Base-by-base conservation (phyloP, 2,329 filamentous ascomycete species). In the Cladorrhinum sp. region DNA sequence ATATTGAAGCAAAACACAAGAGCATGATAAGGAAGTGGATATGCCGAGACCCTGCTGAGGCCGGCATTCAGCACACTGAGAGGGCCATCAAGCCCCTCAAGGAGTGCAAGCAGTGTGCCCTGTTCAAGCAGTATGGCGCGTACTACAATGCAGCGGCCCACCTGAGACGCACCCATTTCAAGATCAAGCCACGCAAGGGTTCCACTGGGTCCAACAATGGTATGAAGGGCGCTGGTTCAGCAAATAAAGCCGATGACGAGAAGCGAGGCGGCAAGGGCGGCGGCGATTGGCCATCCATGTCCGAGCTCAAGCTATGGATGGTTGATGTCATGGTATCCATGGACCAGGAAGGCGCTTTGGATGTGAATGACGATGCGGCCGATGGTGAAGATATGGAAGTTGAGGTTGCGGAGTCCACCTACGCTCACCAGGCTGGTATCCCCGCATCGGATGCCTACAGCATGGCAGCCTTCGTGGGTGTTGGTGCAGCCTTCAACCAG, bases 131-230 rank as follows among this genome's bases (percentile, higher is more conserved):
- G 61, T 98, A 98, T 68, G 90, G 90, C 2, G 91, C 90, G 16
- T 95, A 97, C 76, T 97, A 98, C 77, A 98, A 98, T 69, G 94
- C 93, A 0, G 92, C 92, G 0, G 94, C 92, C 0, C 94, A 98
- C 72, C 82, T 98, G 8, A 85, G 93, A 48, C 87, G 94, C 55
- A 89, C 89, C 0, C 94, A 98, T 73, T 98, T 97, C 80, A 90
- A 89, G 71, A 88, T 80, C 57, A 85, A 84, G 74, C 71, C 76
- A 7, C 77, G 82, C 51, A 78, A 75, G 68, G 68, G 64, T 18
- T 70, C 68, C 39, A 71, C 72, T 39, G 71, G 62, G 26, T 71
- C 64, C 62, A 77, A 72, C 65, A 67, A 67, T 33, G 67, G 67
- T 1, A 62, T 67, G 16, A 65, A 57, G 21, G 64, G 61, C 14